Conservation (phyloP, 306 rosid species). For the Datisca glomerata region DNA sequence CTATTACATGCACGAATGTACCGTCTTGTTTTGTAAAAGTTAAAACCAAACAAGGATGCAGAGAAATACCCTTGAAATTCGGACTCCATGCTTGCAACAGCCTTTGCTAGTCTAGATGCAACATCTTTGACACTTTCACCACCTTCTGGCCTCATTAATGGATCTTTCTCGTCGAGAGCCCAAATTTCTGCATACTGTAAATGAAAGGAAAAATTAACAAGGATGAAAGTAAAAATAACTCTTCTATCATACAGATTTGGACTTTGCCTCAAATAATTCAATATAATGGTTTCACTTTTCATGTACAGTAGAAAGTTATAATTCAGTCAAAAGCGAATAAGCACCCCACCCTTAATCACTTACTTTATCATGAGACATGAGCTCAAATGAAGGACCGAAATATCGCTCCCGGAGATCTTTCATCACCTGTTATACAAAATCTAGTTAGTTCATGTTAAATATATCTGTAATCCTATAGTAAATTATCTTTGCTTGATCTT, state of each 20-base stretch:
- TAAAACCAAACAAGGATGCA: background rate
- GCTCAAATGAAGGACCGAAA: constrained; percentile 84
- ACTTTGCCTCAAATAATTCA: too few species aligned
- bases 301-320: background rate
- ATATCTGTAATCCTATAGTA: too few species aligned
- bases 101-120: constrained; percentile 55
- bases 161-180: constrained; percentile 69
- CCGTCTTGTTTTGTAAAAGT: background rate
- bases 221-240: too few species aligned
- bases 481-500: too few species aligned
- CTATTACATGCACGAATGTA: too few species aligned
- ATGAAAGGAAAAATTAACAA: constrained; percentile 6
- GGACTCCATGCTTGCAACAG: constrained; percentile 41
- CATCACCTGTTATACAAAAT: constrained; percentile 29
- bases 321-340: too few species aligned
- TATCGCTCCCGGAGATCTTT: constrained; percentile 65
- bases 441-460: too few species aligned
- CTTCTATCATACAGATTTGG: too few species aligned
- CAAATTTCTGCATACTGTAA: constrained; percentile 59
- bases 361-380: constrained; percentile 75
- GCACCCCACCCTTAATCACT: too few species aligned
- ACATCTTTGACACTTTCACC: constrained; percentile 91
- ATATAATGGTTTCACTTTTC: background rate
- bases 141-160: constrained; percentile 59
- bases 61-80: constrained; percentile 63